Conservation (phyloP, 176 grass and related monocot species). For the Canna indica region DNA sequence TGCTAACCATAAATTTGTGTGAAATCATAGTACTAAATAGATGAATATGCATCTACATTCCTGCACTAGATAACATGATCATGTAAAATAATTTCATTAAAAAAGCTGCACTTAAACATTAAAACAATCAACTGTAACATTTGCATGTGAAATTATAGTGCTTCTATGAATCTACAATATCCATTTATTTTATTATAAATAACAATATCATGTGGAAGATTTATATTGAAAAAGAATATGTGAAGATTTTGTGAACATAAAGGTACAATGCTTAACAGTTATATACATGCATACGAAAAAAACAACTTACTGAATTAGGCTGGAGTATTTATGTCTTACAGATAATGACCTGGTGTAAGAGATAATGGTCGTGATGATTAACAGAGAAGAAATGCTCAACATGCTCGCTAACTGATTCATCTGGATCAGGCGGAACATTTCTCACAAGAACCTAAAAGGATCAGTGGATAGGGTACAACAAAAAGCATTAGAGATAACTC, state of each 20-base stretch:
- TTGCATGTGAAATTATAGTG: background rate
- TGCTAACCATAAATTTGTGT: too few relatives aligned
- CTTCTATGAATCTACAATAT: background rate
- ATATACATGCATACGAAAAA: too few relatives aligned
- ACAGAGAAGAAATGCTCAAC: constrained; percentile 98
- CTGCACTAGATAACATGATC: background rate
- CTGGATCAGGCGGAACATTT: constrained; percentile 80
- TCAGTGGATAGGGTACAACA: background rate
- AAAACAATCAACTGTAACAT: background rate
- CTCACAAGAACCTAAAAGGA: constrained; percentile 71
- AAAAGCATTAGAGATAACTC: background rate
- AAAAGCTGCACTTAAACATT: background rate
- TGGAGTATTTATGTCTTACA: constrained; percentile 17
- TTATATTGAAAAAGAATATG: background rate
- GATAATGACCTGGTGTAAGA: constrained; percentile 63
- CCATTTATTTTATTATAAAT: background rate
- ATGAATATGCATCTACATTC: too few relatives aligned
- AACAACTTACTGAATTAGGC: background rate
- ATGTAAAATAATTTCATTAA: background rate
- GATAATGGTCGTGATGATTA: constrained; percentile 91
- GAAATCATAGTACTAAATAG: too few relatives aligned
- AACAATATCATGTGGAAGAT: background rate
- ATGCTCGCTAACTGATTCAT: constrained; percentile 93
- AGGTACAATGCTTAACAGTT: background rate
- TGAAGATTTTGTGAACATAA: background rate